Conservation (phyloP, 202 grass and related monocot genomes). For the Zoysia matrella region DNA sequence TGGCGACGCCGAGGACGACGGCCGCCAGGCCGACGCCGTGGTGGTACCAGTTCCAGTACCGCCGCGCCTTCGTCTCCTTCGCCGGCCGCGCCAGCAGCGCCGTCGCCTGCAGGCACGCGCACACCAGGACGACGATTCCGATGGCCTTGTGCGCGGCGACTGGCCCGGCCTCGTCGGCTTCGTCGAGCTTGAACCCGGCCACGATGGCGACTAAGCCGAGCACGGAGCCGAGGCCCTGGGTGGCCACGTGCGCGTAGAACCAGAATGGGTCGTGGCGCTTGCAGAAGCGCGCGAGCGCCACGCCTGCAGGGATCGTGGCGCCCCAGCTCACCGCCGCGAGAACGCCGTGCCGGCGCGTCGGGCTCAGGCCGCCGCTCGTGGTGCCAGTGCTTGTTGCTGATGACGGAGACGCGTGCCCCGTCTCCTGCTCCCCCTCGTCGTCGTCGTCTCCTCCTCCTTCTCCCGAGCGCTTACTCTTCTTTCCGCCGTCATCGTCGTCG, state of each 20-base stretch:
- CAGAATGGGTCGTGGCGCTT: constrained; percentile 44
- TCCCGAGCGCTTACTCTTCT: not conserved
- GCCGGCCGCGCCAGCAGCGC: constrained; percentile 55
- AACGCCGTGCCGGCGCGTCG: constrained; percentile 35
- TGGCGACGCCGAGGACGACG: constrained; percentile 47
- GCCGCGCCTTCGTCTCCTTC: constrained; percentile 53
- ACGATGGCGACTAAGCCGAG: constrained; percentile 28
- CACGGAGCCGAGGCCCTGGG: constrained; percentile 44
- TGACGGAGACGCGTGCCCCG: not conserved
- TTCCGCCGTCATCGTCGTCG: not conserved
- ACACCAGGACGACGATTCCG: constrained; percentile 40
- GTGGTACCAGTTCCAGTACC: constrained; percentile 72
- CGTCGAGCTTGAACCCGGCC: constrained; percentile 46
- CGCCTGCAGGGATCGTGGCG: constrained; percentile 25
- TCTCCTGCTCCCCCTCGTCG: not conserved
- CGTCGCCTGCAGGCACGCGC: constrained; percentile 38
- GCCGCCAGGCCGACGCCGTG: constrained; percentile 51
- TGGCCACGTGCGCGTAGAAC: constrained; percentile 47
- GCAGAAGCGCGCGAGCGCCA: constrained; percentile 47
- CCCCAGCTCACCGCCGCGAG: constrained; percentile 51
- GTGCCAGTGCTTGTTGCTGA: constrained; percentile 15
- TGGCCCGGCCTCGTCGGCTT: not conserved
- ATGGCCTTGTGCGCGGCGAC: constrained; percentile 38
- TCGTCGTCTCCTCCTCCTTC: not conserved
- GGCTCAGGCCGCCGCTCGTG: not conserved